These are phyloP conservation scores for Singerocomus rubriflavus DNA, from an alignment of 1,284 basidiomycete genomes.

Conservation along the genomic window DNA sequence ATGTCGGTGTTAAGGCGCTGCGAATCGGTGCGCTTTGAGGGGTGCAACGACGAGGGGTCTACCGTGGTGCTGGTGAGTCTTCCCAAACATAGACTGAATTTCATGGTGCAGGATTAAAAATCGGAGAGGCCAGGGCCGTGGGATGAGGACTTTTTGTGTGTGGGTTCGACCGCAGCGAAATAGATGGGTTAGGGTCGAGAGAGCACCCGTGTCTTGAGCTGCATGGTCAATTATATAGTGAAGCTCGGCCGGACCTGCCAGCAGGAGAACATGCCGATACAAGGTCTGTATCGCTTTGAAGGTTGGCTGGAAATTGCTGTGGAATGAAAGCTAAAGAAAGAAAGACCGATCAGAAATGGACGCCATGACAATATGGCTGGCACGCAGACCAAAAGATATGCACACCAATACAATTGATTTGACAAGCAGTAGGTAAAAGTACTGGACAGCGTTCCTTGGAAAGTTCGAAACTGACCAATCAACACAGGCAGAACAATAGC, in stretches of 20 bases:
- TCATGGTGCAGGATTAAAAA: slow-evolving; percentile 3
- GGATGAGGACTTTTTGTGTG: background rate
- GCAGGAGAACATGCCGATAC: too few relatives aligned
- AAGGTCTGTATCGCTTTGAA: background rate
- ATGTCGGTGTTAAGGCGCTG: slow-evolving; percentile 3
- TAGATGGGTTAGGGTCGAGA: background rate
- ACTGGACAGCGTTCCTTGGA: background rate
- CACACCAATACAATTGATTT: too few relatives aligned
- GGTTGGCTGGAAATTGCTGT: too few relatives aligned
- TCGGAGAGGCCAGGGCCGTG: background rate
- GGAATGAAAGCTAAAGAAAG: slow-evolving; percentile 2
- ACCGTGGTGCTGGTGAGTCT: slow-evolving; percentile 7
- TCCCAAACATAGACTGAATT: slow-evolving; percentile 5
- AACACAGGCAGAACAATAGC: too few relatives aligned
- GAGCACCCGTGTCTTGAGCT: background rate
- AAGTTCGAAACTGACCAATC: background rate
- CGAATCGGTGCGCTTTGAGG: background rate
- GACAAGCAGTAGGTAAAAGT: too few relatives aligned
- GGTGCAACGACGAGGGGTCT: slow-evolving; percentile 13
- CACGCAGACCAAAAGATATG: too few relatives aligned
- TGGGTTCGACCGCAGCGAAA: background rate
- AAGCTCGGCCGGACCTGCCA: too few relatives aligned
- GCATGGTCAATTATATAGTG: slow-evolving; percentile 2
- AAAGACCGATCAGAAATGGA: slow-evolving; percentile 14
- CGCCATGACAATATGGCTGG: too few relatives aligned